Percentiles rank a stretch among this genome's conserved stretches.
Evolutionary conservation across 1,139 yeast genomes (phyloP).

Genomic region (Debaryomyces robertsiae): DNA sequence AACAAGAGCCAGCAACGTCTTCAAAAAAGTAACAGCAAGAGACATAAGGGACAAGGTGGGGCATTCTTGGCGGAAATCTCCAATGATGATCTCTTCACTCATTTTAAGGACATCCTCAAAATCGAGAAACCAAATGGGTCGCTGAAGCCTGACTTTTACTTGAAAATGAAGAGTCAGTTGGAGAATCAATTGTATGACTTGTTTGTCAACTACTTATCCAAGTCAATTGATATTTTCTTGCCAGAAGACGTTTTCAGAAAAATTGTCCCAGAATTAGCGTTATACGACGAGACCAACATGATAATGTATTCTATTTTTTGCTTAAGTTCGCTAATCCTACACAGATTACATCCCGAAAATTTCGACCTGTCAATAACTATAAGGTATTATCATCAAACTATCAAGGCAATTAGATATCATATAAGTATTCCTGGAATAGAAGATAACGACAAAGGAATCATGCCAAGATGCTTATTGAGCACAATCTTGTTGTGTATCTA

Average conservation of each 20-base stretch:
- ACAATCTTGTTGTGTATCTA: conserved; percentile 41
- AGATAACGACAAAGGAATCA: conserved; percentile 29
- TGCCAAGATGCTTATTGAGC: conserved; percentile 40
- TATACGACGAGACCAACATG: conserved; percentile 42
- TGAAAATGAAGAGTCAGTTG: conserved; percentile 24
- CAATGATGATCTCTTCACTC: conserved; percentile 28
- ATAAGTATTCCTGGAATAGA: conserved; percentile 28
- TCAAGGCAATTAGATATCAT: conserved; percentile 34
- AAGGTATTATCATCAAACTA: conserved; percentile 40
- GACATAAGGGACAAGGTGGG: conserved; percentile 6
- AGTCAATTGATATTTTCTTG: conserved; percentile 35
- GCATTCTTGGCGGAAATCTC: conserved; percentile 24
- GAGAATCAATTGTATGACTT: conserved; percentile 37
- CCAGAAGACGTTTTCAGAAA: conserved; percentile 32
- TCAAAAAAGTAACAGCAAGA: conserved; percentile 1
- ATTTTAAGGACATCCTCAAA: conserved; percentile 27
- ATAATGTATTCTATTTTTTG: conserved; percentile 38
- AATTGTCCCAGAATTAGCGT: conserved; percentile 38
- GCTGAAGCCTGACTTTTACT: conserved; percentile 14
- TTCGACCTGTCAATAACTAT: conserved; percentile 36
- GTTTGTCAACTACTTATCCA: conserved; percentile 33
- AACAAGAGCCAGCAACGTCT: conserved; percentile 14
- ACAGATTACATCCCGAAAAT: conserved; percentile 29
- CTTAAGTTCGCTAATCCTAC: conserved; percentile 37
- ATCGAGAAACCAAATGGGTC: conserved; percentile 18